Base-by-base conservation (phyloP, 2,329 filamentous ascomycete species). In the Colletotrichum sp. region DNA sequence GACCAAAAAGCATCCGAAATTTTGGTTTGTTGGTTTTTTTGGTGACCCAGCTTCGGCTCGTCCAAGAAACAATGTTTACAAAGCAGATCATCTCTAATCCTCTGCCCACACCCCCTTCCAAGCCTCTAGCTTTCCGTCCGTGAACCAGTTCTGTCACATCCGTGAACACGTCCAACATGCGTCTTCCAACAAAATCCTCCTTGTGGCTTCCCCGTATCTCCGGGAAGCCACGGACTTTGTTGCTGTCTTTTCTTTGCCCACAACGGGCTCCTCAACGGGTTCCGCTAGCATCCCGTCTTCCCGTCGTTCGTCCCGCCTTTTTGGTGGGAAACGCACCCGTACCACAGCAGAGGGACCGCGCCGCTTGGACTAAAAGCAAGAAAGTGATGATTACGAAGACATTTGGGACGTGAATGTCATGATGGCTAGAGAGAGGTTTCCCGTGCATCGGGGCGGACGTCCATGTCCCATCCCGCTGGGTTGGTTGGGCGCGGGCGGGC, bases 231-330 rank as follows among this genome's bases (percentile, higher is more conserved):
- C 39, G 30, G 60, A 36, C 60, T 18, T 32, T 44, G 7, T 34
- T n/a, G 6, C 18, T 21, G n/a, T 62, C 59, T 34, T 36, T 28
- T 21, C 28, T 9, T 52, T 13, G 36, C 44, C n/a, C 44, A 52
- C 44, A 21, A 69, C 74, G 70, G 74, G 70, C 30, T 73, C 28
- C 21, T 76, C 59, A 55, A 74, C 74, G 74, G 74, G 34, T 65
- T 72, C 74, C 74, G 74, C 64, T 39, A 76, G 59, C 49, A 60
- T 74, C 74, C 74, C 74, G 74, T 69, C 64, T 76, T 69, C 70
- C 74, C 74, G 74, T 65, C 64, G n/a, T 39, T 34, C 34, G 44
- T 60, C 36, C 68, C 32, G 30, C 49, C 26, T 63, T 63, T 63
- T 30, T 21, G 13, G 15, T 36, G 30, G 28, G 13, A 34, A 32